Conservation (phyloP, 2,329 filamentous ascomycete species). For the Aspergillus sp. region DNA sequence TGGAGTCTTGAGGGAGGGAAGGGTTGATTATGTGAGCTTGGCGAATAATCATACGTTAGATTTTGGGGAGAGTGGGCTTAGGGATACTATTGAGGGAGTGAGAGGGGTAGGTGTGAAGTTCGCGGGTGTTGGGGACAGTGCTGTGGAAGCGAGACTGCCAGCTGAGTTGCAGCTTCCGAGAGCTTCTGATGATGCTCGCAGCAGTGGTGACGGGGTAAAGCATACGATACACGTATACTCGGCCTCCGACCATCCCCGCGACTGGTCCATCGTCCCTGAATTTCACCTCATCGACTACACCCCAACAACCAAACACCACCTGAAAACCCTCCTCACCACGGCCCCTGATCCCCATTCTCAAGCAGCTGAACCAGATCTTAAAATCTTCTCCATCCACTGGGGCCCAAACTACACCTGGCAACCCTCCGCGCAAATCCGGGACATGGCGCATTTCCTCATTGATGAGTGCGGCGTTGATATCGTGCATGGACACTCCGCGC, state of each 20-base stretch:
- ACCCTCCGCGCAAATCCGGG: slow-evolving; percentile 23
- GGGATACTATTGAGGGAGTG: slow-evolving; percentile 28
- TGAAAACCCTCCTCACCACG: slow-evolving; percentile 17
- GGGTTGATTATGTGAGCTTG: slow-evolving; percentile 28
- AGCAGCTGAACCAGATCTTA: slow-evolving; percentile 17
- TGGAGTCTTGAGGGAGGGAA: slow-evolving; percentile 22
- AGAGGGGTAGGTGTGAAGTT: slow-evolving; percentile 19
- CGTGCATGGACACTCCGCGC: slow-evolving; percentile 36
- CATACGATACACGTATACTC: slow-evolving; percentile 28
- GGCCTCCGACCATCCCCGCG: slow-evolving; percentile 30
- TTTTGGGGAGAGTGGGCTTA: slow-evolving; percentile 27
- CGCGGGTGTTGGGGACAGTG: slow-evolving; percentile 27
- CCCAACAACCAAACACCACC: slow-evolving; percentile 10
- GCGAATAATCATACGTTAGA: slow-evolving; percentile 38
- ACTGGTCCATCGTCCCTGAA: slow-evolving; percentile 25
- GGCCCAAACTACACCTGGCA: slow-evolving; percentile 36
- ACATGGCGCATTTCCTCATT: slow-evolving; percentile 33
- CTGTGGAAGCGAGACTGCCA: slow-evolving; percentile 22
- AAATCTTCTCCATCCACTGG: slow-evolving; percentile 37
- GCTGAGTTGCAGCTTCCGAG: slow-evolving; percentile 21
- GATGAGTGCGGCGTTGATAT: slow-evolving; percentile 38
- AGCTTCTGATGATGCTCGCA: neutral
- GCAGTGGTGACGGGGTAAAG: neutral
- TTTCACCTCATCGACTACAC: slow-evolving; percentile 36
- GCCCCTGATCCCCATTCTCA: neutral